Conservation (phyloP, 1,284 basidiomycete species). For the Apiotrichum sp. region DNA sequence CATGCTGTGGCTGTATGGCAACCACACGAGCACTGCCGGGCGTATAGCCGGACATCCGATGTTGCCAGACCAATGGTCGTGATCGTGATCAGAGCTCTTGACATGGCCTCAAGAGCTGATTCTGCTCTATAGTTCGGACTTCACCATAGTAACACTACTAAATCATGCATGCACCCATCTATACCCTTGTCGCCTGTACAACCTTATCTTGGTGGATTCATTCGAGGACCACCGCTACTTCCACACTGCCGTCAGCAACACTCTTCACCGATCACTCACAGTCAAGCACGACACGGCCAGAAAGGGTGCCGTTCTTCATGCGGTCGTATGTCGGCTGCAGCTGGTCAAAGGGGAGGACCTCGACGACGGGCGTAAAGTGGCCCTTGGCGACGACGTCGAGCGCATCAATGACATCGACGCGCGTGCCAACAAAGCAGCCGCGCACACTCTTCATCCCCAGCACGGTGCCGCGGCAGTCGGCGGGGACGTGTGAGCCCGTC, state of each 20-base stretch:
- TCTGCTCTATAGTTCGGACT: too few species aligned
- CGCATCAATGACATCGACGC: slow-evolving; percentile 67
- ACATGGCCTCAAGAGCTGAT: too few species aligned
- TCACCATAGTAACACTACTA: too few species aligned
- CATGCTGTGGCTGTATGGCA: too few species aligned
- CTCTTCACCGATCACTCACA: slow-evolving; percentile 4
- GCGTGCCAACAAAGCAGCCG: slow-evolving; percentile 66
- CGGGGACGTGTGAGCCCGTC: slow-evolving; percentile 46
- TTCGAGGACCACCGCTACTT: background rate
- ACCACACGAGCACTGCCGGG: too few species aligned
- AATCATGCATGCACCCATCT: too few species aligned
- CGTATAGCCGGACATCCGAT: too few species aligned
- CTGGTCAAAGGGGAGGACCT: slow-evolving; percentile 52
- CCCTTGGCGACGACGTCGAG: slow-evolving; percentile 65
- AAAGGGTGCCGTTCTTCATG: slow-evolving; percentile 6
- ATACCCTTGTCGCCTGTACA: too few species aligned
- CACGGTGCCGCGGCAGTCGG: slow-evolving; percentile 67
- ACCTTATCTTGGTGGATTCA: too few species aligned
- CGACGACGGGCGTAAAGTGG: slow-evolving; percentile 58
- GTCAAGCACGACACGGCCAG: slow-evolving; percentile 11
- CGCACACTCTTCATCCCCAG: slow-evolving; percentile 62
- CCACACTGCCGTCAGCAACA: background rate
- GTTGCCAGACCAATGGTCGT: too few species aligned
- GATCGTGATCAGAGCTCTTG: too few species aligned
- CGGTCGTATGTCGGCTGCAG: slow-evolving; percentile 38